A percentile compares a stretch with the other conserved stretches of the same genome.
Conservation (phyloP, 306 rosid species). For the Echinosophora koreensis region DNA sequence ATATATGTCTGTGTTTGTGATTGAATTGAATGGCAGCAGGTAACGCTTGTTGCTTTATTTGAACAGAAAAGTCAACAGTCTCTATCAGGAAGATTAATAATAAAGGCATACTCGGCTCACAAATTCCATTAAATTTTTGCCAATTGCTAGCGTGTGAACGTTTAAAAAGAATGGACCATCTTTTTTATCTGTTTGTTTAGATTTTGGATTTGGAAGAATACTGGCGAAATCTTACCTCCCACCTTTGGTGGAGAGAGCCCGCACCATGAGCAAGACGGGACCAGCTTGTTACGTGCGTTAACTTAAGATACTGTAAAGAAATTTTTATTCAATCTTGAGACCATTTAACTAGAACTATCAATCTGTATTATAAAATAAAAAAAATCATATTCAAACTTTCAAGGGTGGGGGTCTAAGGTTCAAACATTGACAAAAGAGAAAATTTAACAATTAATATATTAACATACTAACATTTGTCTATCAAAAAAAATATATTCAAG, state of each 20-base stretch:
- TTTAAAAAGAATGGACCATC: constrained; percentile 27
- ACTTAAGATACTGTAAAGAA: background rate
- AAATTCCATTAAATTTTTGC: background rate
- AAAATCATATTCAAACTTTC: background rate
- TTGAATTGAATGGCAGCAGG: constrained; percentile 46
- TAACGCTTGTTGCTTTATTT: constrained; percentile 26
- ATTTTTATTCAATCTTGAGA: background rate
- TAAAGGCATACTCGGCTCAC: constrained; percentile 18
- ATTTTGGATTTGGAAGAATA: constrained; percentile 9
- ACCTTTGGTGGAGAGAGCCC: background rate
- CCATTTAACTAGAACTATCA: background rate
- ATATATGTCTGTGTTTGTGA: constrained; percentile 27
- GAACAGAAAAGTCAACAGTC: background rate
- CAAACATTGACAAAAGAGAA: too few species aligned
- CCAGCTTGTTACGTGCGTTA: background rate
- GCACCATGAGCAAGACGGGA: background rate
- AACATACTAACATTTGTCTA: too few species aligned
- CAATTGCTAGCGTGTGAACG: constrained; percentile 27
- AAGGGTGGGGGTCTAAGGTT: too few species aligned
- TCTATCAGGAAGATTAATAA: background rate
- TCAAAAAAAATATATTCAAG: too few species aligned
- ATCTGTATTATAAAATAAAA: background rate
- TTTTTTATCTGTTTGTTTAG: background rate
- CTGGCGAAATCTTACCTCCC: background rate
- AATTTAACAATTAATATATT: too few species aligned